Base-by-base conservation (phyloP, 345 rosid species). In the Populus alba region DNA sequence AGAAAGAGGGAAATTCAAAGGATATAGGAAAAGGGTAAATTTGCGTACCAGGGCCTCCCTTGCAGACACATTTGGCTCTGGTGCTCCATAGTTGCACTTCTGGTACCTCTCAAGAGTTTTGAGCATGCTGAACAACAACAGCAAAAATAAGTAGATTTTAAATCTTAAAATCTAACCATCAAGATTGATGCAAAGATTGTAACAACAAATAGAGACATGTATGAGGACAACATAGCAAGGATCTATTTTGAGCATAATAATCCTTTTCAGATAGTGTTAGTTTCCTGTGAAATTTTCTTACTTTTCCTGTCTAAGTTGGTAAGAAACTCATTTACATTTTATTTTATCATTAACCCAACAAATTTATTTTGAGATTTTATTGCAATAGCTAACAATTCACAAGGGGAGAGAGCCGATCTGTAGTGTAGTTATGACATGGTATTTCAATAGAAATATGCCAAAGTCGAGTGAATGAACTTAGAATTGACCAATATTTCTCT, bases 101-200 rank as follows among this genome's bases (percentile, higher is more conserved):
- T 95, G 97, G 88, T 95, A 95, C 91, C 98, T 93, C 88, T 95
- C 99, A 57, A 95, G 87, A n/a, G 99, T 93, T 80, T 91, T 79
- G 79, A 95, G 88, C 97, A 91, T 95, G 89, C 99, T 93, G 67
- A 35, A 23, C 41, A 68, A 17, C 49, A 70, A 12, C 3, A 22
- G 8, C 5, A 43, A 8, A 2, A 12, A 39, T 10, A 8, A n/a
- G 29, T 59, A 59, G 3, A 8, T 9, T n/a, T 59, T 59, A 59
- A 59, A 59, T 59, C 27, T 59, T 23, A 23, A n/a, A 59, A 59
- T 23, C 29, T 59, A 69, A 39, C 55, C 25, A 69, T 22, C 49
- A 25, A 69, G 10, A 39, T 45, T 8, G 33, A 37, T 66, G 18
- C 41, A 33, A 29, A 20, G 22, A 67, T 9, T 10, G 29, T n/a